Percentiles rank a stretch among this genome's conserved stretches.
phyloP scores from a whole-genome alignment of 306 rosid genomes.

The Quercus ilex region DNA sequence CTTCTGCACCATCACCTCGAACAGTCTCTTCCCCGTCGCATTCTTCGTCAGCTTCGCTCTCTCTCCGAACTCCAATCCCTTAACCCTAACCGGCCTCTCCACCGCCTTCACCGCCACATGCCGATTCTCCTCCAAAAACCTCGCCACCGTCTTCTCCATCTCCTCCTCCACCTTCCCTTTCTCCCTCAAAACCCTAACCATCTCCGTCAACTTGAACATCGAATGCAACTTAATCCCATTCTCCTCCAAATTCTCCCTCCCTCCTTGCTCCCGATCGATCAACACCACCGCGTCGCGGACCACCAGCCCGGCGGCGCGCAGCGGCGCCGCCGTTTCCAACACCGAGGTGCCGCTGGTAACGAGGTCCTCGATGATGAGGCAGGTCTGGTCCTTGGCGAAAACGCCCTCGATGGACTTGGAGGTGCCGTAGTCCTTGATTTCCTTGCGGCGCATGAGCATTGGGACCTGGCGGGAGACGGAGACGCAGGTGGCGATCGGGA shows the following conservation, averaged over 20 bases:
- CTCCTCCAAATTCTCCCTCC: constrained; percentile 76
- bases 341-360: constrained; percentile 87
- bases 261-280: constrained; percentile 91
- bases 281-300: constrained; percentile 76
- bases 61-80: constrained; percentile 52
- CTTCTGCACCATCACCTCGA: constrained; percentile 76
- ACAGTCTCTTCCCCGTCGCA: constrained; percentile 78
- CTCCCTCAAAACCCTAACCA: constrained; percentile 74
- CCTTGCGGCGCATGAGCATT: constrained; percentile 95
- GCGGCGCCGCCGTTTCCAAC: constrained; percentile 72
- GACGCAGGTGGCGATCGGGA: constrained; percentile 85
- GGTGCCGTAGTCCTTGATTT: constrained; percentile 86
- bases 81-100: constrained; percentile 45
- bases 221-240: constrained; percentile 69
- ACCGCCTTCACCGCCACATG: constrained; percentile 54
- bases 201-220: constrained; percentile 56
- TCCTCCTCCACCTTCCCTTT: constrained; percentile 73
- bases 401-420: constrained; percentile 79
- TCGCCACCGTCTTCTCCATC: constrained; percentile 47
- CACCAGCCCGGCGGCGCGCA: constrained; percentile 68
- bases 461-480: constrained; percentile 50
- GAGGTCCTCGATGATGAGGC: constrained; percentile 80
- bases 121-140: constrained; percentile 72
- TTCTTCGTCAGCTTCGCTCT: constrained; percentile 71
- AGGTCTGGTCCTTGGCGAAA: constrained; percentile 47